A percentile compares a stretch with the other conserved stretches of the same genome.
phyloP scores from a whole-genome alignment of 164 flowering plant species.

The Chimonanthus praecox region DNA sequence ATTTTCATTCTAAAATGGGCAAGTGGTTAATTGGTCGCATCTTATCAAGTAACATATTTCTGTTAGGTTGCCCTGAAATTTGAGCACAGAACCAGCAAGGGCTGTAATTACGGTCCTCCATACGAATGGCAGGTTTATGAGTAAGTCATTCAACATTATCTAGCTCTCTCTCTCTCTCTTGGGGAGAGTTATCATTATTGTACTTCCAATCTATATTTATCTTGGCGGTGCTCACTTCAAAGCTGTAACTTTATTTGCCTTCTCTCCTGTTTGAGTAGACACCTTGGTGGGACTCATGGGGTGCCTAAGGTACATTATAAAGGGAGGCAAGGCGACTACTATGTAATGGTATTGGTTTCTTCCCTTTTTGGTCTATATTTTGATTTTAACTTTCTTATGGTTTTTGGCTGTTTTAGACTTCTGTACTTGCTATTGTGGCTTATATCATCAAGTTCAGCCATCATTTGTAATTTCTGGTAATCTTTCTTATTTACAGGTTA shows the following conservation, averaged over 20 bases:
- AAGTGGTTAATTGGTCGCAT: not conserved
- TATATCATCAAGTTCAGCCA: not conserved
- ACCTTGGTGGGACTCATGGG: slow-evolving; percentile 84
- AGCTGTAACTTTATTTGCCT: not conserved
- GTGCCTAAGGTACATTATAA: slow-evolving; percentile 84
- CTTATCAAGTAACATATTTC: not conserved
- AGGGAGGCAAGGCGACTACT: slow-evolving; percentile 87
- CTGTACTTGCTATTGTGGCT: not conserved
- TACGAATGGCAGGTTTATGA: slow-evolving; percentile 95
- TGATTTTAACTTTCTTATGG: not conserved
- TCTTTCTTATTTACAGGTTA: slow-evolving; percentile 45
- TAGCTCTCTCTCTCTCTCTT: not conserved
- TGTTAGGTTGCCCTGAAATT: slow-evolving; percentile 79
- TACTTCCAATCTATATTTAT: not conserved
- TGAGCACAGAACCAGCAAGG: slow-evolving; percentile 89
- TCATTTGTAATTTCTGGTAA: not conserved
- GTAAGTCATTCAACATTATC: slow-evolving; percentile 28
- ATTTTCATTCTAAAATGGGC: not conserved
- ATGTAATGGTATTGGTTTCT: slow-evolving; percentile 56
- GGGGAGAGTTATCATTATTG: not conserved
- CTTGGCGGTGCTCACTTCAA: not conserved
- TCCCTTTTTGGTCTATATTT: not conserved
- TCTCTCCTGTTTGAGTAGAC: slow-evolving; percentile 27
- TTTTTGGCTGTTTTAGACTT: not conserved
- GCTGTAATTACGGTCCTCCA: slow-evolving; percentile 90